phyloP scores from a whole-genome alignment of 176 grass and related monocot genomes.

The Thinopyrum elongatum region DNA sequence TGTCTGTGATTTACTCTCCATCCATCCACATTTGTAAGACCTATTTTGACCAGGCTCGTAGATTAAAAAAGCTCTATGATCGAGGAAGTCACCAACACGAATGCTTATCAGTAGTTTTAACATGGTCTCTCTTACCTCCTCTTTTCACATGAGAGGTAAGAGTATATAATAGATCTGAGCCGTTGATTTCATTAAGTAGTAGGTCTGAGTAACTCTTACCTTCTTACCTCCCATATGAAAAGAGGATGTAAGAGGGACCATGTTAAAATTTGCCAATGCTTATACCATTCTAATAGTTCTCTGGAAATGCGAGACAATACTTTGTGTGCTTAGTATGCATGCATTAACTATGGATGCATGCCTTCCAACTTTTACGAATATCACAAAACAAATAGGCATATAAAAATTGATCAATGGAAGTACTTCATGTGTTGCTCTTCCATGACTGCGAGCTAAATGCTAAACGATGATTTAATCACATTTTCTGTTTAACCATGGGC shows the following conservation, averaged over 20 bases:
- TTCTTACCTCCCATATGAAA: no score
- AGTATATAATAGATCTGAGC: no score
- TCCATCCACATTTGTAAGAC: background rate
- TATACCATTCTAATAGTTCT: background rate
- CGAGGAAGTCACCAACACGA: background rate
- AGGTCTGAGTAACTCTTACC: no score
- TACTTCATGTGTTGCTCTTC: background rate
- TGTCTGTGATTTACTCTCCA: conserved; percentile 33
- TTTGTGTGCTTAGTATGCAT: conserved; percentile 1
- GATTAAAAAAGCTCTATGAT: background rate
- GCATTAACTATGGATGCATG: background rate
- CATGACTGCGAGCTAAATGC: background rate
- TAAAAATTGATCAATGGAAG: background rate
- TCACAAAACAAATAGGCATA: background rate
- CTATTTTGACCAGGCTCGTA: background rate
- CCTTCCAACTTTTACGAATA: background rate
- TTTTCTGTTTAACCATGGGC: background rate
- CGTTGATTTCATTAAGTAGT: no score
- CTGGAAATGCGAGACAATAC: background rate
- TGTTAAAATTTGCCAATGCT: background rate
- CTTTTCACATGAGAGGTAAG: no score
- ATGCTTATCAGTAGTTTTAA: background rate
- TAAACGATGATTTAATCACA: conserved; percentile 28
- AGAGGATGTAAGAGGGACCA: no score
- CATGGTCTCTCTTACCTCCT: no score